These are phyloP conservation scores for Acacia pycnantha DNA, from an alignment of 331 rosid genomes.

Conservation along the genomic window DNA sequence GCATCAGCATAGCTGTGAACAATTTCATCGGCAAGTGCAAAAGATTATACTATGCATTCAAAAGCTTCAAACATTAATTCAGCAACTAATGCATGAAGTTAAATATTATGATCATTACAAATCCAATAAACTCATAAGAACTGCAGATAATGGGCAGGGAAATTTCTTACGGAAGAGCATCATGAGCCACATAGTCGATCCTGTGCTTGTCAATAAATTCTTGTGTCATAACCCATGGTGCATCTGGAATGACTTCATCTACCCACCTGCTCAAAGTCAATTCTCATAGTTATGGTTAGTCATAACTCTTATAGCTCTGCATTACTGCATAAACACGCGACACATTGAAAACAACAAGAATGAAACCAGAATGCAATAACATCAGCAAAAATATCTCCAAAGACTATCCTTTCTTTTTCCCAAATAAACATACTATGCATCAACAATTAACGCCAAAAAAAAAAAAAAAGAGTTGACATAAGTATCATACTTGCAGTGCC, in stretches of 20 bases:
- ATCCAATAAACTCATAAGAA: not conserved
- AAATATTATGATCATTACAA: not conserved
- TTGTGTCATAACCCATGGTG: slow-evolving; percentile 15
- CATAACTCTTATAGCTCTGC: not conserved
- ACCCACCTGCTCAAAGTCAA: slow-evolving; percentile 41
- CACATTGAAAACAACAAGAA: not conserved
- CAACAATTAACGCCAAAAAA: not conserved
- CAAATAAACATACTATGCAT: not conserved
- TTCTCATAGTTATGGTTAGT: not conserved
- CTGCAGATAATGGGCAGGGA: not conserved
- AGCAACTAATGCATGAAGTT: not conserved
- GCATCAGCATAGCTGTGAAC: slow-evolving; percentile 16
- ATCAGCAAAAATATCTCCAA: not conserved
- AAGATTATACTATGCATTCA: not conserved
- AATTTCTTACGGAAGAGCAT: slow-evolving; percentile 5
- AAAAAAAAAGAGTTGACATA: not conserved
- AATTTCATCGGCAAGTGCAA: slow-evolving; percentile 9
- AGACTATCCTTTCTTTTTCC: not conserved
- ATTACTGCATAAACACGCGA: not conserved
- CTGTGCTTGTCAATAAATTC: slow-evolving; percentile 13
- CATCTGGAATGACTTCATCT: slow-evolving; percentile 44
- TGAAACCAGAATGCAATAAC: not conserved
- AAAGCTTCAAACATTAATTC: slow-evolving; percentile 1
- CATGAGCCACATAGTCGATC: slow-evolving; percentile 19
- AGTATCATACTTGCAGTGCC: slow-evolving; percentile 76